Conservation (phyloP, 75 land plant species). For the Pseudotsuga menziesii region DNA sequence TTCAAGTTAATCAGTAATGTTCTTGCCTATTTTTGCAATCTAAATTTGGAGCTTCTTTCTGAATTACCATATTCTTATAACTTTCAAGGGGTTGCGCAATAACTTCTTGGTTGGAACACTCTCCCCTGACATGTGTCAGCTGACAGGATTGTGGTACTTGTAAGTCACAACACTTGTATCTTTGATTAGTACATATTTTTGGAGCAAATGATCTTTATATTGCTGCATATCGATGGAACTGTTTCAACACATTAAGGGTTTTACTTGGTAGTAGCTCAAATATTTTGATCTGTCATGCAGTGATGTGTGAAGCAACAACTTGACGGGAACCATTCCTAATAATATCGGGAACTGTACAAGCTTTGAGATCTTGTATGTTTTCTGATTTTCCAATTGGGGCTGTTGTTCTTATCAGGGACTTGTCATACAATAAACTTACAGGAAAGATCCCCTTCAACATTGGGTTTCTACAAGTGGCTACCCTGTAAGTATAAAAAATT, state of each 20-base stretch:
- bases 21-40: neutral
- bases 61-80: neutral
- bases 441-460: conserved; percentile 96
- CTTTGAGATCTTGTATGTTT: conserved; percentile 76
- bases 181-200: neutral
- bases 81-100: conserved; percentile 57
- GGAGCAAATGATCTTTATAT: neutral
- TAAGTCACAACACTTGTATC: conserved; percentile 36
- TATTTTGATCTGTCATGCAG: conserved; percentile 24
- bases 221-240: neutral
- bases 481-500: conserved; percentile 52
- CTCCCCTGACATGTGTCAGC: conserved; percentile 85
- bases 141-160: conserved; percentile 90
- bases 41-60: neutral
- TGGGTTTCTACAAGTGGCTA: conserved; percentile 92
- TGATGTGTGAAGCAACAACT: conserved; percentile 90
- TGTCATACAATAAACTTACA: conserved; percentile 72
- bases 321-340: conserved; percentile 84
- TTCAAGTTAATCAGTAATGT: neutral
- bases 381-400: neutral
- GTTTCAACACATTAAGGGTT: neutral
- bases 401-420: conserved; percentile 46
- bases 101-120: conserved; percentile 71
- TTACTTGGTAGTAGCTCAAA: neutral
- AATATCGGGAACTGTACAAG: conserved; percentile 83